Evolutionary conservation across 1,284 basidiomycete species (phyloP).

Genomic region (Ceratobasidium sp.): DNA sequence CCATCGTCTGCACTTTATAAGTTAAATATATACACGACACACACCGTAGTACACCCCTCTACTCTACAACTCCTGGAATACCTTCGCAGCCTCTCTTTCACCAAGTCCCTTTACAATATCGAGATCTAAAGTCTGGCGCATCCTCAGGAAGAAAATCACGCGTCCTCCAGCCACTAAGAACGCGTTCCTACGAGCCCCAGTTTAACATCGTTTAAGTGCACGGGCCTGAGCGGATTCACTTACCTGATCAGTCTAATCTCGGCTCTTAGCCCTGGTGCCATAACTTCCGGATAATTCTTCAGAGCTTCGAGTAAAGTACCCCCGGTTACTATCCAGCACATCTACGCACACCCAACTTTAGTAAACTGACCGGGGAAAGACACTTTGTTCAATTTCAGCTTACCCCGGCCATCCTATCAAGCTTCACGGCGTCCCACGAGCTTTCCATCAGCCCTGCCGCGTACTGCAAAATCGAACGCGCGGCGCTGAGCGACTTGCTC

Average conservation of each 20-base stretch:
- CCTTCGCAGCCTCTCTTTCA: slow-evolving; percentile 19
- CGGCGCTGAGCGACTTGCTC: slow-evolving; percentile 16
- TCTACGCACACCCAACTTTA: slow-evolving; percentile 2
- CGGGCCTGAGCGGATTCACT: too few relatives aligned
- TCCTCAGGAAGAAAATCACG: slow-evolving; percentile 18
- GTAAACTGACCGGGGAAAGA: too few relatives aligned
- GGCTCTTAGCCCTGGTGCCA: slow-evolving; percentile 31
- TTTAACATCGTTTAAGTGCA: not conserved
- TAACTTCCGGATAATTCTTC: slow-evolving; percentile 20
- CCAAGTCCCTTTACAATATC: slow-evolving; percentile 15
- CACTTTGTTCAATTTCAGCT: not conserved
- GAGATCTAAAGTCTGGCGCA: slow-evolving; percentile 14
- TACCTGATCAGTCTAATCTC: slow-evolving; percentile 28
- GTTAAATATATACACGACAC: too few relatives aligned
- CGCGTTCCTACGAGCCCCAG: not conserved
- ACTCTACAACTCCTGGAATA: slow-evolving; percentile 14
- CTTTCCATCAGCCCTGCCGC: not conserved
- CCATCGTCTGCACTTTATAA: too few relatives aligned
- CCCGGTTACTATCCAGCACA: slow-evolving; percentile 15
- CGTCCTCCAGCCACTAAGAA: slow-evolving; percentile 30
- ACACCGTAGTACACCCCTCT: too few relatives aligned
- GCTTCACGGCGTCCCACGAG: slow-evolving; percentile 8
- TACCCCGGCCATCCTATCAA: slow-evolving; percentile 23
- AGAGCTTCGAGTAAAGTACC: slow-evolving; percentile 1
- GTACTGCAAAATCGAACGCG: slow-evolving; percentile 14